phyloP scores from a whole-genome alignment of 306 rosid species.

The Cicer cuneatum region DNA sequence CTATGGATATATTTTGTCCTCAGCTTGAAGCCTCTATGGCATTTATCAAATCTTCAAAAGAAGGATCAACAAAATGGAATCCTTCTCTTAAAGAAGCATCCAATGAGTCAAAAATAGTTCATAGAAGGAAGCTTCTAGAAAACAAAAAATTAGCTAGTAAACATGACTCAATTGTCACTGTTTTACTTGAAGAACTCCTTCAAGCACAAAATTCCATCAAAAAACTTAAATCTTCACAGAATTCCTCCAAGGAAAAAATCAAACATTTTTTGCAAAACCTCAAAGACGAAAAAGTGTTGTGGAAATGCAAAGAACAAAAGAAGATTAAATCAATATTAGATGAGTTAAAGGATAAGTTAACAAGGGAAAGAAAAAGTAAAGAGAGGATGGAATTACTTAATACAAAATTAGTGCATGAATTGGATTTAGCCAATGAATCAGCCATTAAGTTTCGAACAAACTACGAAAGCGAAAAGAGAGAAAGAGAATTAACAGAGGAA shows the following conservation, averaged over 20 bases:
- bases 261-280: slow-evolving; percentile 46
- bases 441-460: slow-evolving; percentile 46
- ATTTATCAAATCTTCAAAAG: slow-evolving; percentile 37
- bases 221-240: slow-evolving; percentile 48
- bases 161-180: slow-evolving; percentile 30
- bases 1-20: background rate
- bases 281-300: slow-evolving; percentile 47
- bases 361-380: slow-evolving; percentile 55
- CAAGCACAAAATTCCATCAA: slow-evolving; percentile 40
- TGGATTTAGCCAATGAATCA: slow-evolving; percentile 50
- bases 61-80: slow-evolving; percentile 49
- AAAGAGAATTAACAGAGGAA: slow-evolving; percentile 54
- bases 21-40: slow-evolving; percentile 46
- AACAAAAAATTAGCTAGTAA: background rate
- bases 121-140: slow-evolving; percentile 40
- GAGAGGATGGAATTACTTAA: slow-evolving; percentile 48
- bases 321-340: slow-evolving; percentile 43
- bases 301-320: slow-evolving; percentile 37
- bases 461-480: slow-evolving; percentile 56
- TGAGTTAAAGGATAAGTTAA: slow-evolving; percentile 44
- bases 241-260: slow-evolving; percentile 50
- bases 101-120: slow-evolving; percentile 25
- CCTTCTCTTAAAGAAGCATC: slow-evolving; percentile 30
- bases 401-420: slow-evolving; percentile 47
- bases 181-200: slow-evolving; percentile 52